Conservation (phyloP, 75 land plant genomes). For the Pinus albicaulis region DNA sequence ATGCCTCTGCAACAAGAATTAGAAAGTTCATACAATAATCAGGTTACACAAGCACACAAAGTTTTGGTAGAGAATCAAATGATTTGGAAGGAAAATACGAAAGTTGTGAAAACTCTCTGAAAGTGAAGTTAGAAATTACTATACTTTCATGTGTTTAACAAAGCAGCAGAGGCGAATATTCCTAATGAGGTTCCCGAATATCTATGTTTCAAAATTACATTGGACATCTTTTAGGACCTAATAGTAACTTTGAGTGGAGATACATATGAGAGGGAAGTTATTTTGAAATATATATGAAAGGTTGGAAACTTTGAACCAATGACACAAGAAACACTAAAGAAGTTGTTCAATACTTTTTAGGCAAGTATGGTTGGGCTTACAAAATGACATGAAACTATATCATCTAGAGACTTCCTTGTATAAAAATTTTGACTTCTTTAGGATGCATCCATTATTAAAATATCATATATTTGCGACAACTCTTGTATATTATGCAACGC, state of each 20-base stretch:
- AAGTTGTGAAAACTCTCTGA: background rate
- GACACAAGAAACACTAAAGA: slow-evolving; percentile 75
- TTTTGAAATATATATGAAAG: slow-evolving; percentile 82
- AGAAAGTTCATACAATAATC: slow-evolving; percentile 5
- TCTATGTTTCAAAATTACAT: slow-evolving; percentile 82
- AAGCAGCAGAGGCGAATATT: slow-evolving; percentile 64
- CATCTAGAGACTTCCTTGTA: no score
- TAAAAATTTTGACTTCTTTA: no score
- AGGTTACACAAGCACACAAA: background rate
- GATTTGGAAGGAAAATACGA: slow-evolving; percentile 3
- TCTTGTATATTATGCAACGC: no score
- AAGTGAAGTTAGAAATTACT: slow-evolving; percentile 8
- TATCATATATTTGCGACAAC: no score
- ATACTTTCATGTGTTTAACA: slow-evolving; percentile 53
- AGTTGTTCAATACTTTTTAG: slow-evolving; percentile 81
- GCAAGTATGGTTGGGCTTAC: slow-evolving; percentile 89
- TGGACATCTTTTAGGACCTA: slow-evolving; percentile 83
- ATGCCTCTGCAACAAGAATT: slow-evolving; percentile 21
- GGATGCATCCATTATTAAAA: no score
- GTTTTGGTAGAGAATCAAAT: background rate
- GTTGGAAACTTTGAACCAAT: slow-evolving; percentile 93
- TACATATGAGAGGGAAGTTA: slow-evolving; percentile 78
- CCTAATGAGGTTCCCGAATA: slow-evolving; percentile 89
- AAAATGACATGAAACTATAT: slow-evolving; percentile 23
- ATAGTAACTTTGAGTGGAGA: slow-evolving; percentile 85